Conservation (phyloP, 164 flowering plant species). For the Sextonia rubra region DNA sequence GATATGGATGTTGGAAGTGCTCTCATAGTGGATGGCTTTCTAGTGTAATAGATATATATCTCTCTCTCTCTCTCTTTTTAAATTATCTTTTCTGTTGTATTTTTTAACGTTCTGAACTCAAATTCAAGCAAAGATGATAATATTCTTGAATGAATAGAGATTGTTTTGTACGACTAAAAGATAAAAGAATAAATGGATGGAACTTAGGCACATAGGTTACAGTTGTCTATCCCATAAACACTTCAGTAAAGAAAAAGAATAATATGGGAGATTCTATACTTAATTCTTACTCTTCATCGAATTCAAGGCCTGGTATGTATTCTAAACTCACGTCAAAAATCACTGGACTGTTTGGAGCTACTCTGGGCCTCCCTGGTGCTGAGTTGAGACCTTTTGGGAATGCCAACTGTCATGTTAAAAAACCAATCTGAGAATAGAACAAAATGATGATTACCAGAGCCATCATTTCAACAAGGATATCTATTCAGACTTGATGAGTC, state of each 20-base stretch:
- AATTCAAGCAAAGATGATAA: neutral
- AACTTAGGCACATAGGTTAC: neutral
- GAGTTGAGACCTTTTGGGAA: slow-evolving; percentile 89
- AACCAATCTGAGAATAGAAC: neutral
- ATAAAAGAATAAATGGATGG: neutral
- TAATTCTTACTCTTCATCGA: slow-evolving; percentile 51
- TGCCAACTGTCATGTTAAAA: slow-evolving; percentile 49
- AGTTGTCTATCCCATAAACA: too few relatives aligned
- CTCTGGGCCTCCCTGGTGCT: slow-evolving; percentile 98
- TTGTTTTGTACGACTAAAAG: neutral
- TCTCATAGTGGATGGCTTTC: too few relatives aligned
- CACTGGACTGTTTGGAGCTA: slow-evolving; percentile 82
- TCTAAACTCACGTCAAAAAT: slow-evolving; percentile 89
- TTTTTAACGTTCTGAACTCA: too few relatives aligned
- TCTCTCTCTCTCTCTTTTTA: too few relatives aligned
- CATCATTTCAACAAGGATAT: neutral
- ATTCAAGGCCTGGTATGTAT: slow-evolving; percentile 86
- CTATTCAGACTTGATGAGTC: neutral
- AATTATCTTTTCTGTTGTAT: too few relatives aligned
- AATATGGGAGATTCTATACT: neutral
- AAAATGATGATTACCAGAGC: neutral
- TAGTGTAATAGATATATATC: too few relatives aligned
- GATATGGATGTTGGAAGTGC: too few relatives aligned
- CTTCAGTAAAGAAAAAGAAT: neutral
- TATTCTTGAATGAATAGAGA: neutral